These are phyloP conservation scores for Cytospora mali DNA, from an alignment of 2,329 filamentous ascomycete genomes.

Conservation along the genomic window DNA sequence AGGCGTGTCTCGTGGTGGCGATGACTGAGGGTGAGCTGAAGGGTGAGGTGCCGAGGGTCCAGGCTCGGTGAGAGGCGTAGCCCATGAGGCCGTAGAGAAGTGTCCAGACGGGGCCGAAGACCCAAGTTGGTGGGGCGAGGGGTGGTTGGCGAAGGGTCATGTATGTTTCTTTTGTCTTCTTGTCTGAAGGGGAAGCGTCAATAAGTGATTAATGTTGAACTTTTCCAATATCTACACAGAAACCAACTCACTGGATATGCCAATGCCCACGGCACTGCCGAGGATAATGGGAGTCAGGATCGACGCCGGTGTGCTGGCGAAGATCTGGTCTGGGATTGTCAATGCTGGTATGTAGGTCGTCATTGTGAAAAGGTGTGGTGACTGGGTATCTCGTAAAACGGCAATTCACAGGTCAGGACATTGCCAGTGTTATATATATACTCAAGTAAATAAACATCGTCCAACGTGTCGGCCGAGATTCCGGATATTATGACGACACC, in stretches of 20 bases:
- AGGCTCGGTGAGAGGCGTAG: constrained; percentile 81
- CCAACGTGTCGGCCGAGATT: not conserved
- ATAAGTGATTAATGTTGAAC: not conserved
- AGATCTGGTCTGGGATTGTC: constrained; percentile 73
- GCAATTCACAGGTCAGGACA: not conserved
- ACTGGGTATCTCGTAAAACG: not conserved
- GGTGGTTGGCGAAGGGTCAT: constrained; percentile 69
- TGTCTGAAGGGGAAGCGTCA: constrained; percentile 14
- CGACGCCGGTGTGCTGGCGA: constrained; percentile 71
- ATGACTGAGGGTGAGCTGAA: constrained; percentile 54
- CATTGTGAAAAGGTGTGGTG: constrained; percentile 54
- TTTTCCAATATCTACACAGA: not conserved
- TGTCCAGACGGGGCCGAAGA: constrained; percentile 69
- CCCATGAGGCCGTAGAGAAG: constrained; percentile 77
- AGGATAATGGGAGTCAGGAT: constrained; percentile 74
- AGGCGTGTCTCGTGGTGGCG: constrained; percentile 64
- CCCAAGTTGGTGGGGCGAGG: constrained; percentile 59
- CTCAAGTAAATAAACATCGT: not conserved
- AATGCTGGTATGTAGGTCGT: constrained; percentile 76
- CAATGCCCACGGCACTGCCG: constrained; percentile 72
- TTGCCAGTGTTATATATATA: not conserved
- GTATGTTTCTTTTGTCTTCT: constrained; percentile 63
- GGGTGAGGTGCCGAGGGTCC: constrained; percentile 62
- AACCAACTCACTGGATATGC: constrained; percentile 59
- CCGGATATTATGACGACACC: not conserved